Percentiles rank a stretch among this genome's conserved stretches.
Conservation (phyloP, 192 early-diverging fungal genomes). For the Coemansia sp. region DNA sequence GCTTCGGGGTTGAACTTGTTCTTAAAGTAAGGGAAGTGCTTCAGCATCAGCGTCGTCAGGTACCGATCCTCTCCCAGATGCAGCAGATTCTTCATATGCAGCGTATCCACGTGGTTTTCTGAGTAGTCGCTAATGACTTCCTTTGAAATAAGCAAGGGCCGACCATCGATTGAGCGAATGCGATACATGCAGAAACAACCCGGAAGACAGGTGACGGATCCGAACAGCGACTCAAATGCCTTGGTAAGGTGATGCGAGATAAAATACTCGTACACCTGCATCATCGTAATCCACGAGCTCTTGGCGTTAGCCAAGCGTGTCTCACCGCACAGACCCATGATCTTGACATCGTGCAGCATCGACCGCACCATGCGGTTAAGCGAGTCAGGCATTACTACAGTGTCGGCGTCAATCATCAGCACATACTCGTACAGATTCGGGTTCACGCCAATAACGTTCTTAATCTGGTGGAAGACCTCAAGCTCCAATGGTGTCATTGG, state of each 20-base stretch:
- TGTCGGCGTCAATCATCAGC: conserved; percentile 97
- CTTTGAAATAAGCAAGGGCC: conserved; percentile 82
- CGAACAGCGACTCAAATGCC: conserved; percentile 95
- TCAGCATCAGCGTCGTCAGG: conserved; percentile 87
- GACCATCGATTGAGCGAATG: conserved; percentile 79
- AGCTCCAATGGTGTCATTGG: conserved; percentile 94
- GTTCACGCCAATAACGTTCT: conserved; percentile 95
- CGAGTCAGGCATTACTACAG: conserved; percentile 85
- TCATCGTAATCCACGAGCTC: conserved; percentile 93
- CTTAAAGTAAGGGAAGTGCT: conserved; percentile 95
- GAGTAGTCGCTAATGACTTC: conserved; percentile 86
- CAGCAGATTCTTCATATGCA: conserved; percentile 97
- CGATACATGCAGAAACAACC: conserved; percentile 99
- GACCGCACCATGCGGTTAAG: conserved; percentile 90
- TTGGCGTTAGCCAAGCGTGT: conserved; percentile 89
- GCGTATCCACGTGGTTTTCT: conserved; percentile 89
- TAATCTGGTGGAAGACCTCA: conserved; percentile 97
- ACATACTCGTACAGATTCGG: conserved; percentile 93
- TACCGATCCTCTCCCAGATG: conserved; percentile 99
- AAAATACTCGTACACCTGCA: conserved; percentile 99
- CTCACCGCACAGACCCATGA: conserved; percentile 94
- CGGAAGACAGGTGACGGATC: conserved; percentile 93
- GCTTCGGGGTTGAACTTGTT: conserved; percentile 92
- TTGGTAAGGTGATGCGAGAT: conserved; percentile 94
- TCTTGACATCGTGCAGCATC: conserved; percentile 85